Evolutionary conservation across 306 rosid genomes (phyloP).

Genomic region (Carpinus fangiana): DNA sequence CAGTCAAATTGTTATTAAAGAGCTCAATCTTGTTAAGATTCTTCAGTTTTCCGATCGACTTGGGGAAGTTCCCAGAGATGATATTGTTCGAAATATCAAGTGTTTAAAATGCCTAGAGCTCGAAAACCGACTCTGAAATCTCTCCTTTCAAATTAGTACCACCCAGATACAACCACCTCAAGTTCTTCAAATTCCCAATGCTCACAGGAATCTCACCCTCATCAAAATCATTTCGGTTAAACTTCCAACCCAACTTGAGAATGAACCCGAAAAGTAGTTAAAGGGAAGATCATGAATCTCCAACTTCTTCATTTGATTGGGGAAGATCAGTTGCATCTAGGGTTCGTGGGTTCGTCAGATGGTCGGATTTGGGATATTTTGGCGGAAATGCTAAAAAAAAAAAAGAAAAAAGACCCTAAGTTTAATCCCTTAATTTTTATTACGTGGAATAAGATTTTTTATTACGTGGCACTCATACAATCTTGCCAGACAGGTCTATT

Average conservation of each 20-base stretch:
- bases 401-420: no score
- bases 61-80: conserved; percentile 67
- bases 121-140: conserved; percentile 74
- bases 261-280: conserved; percentile 55
- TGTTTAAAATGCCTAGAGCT: conserved; percentile 59
- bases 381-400: no score
- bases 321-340: no score
- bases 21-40: conserved; percentile 73
- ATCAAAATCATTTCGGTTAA: conserved; percentile 43
- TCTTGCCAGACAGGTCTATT: no score
- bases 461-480: no score
- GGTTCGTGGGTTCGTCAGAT: no score
- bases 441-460: no score
- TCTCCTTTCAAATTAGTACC: conserved; percentile 68
- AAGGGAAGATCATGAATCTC: conserved; percentile 66
- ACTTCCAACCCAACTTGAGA: conserved; percentile 80
- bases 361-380: no score
- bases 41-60: conserved; percentile 62
- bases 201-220: conserved; percentile 56
- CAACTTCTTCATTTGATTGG: no score
- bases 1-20: conserved; percentile 70
- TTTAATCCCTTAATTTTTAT: no score
- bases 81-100: conserved; percentile 75
- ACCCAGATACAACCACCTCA: conserved; percentile 78
- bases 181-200: conserved; percentile 63